phyloP scores from a whole-genome alignment of 2,329 filamentous ascomycete genomes.

The Xylaria sp. region DNA sequence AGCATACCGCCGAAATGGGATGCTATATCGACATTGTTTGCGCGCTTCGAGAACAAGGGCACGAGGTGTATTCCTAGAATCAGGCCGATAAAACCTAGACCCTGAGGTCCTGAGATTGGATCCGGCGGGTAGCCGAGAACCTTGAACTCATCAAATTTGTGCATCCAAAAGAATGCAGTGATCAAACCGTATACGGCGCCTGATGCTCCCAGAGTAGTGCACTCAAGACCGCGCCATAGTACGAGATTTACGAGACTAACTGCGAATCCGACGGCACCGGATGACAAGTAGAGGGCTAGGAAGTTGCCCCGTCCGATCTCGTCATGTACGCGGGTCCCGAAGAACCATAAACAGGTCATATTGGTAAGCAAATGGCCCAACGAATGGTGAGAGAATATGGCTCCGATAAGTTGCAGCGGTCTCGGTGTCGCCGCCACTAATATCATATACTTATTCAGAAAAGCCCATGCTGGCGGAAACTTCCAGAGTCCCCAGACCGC shows the following conservation, averaged over 20 bases:
- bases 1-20: conserved; percentile 65
- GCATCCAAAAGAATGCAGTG: conserved; percentile 70
- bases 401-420: conserved; percentile 69
- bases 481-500: conserved; percentile 69
- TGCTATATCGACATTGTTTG: conserved; percentile 59
- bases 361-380: conserved; percentile 71
- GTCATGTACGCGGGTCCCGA: conserved; percentile 75
- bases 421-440: conserved; percentile 72
- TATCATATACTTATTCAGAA: conserved; percentile 76
- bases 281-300: conserved; percentile 71
- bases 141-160: conserved; percentile 66
- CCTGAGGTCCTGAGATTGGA: conserved; percentile 62
- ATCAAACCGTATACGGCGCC: conserved; percentile 70
- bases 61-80: conserved; percentile 62
- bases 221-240: conserved; percentile 56
- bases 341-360: conserved; percentile 71
- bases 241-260: conserved; percentile 65
- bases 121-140: conserved; percentile 67
- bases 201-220: conserved; percentile 72
- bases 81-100: conserved; percentile 63
- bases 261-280: conserved; percentile 68
- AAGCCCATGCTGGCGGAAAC: conserved; percentile 70
- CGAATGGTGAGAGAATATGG: conserved; percentile 75
- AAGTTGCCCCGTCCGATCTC: conserved; percentile 76
- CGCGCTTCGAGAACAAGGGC: conserved; percentile 52